phyloP scores from a whole-genome alignment of 257 asterid genomes.

The Ilex aquifolium region DNA sequence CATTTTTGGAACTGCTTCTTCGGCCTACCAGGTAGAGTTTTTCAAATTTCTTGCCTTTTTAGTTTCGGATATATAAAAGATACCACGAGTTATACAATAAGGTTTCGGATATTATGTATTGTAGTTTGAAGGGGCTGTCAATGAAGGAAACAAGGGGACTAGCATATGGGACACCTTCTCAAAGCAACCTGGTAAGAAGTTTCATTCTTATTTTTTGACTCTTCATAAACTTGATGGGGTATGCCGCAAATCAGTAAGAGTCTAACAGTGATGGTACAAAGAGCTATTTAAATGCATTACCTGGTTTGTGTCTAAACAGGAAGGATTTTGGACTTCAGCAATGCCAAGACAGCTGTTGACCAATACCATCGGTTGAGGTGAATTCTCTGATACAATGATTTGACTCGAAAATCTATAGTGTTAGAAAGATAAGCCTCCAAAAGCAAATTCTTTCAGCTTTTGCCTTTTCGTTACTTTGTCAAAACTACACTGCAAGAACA shows the following conservation, averaged over 20 bases:
- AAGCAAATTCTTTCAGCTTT: too few species aligned
- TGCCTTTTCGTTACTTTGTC: too few species aligned
- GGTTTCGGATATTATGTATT: neutral
- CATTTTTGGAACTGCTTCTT: slow-evolving; percentile 85
- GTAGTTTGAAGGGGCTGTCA: slow-evolving; percentile 84
- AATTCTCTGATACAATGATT: neutral
- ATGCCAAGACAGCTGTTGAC: slow-evolving; percentile 75
- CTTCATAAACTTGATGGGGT: too few species aligned
- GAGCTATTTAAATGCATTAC: too few species aligned
- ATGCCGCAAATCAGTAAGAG: too few species aligned
- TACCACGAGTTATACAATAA: too few species aligned
- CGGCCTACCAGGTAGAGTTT: slow-evolving; percentile 68
- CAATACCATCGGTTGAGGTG: slow-evolving; percentile 81
- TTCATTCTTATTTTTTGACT: neutral
- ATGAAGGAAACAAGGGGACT: slow-evolving; percentile 76
- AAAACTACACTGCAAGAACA: too few species aligned
- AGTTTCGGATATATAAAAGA: neutral
- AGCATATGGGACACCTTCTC: slow-evolving; percentile 85
- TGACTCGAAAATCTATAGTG: too few species aligned
- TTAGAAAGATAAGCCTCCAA: too few species aligned
- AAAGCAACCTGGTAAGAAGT: slow-evolving; percentile 45
- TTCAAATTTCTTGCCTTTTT: neutral
- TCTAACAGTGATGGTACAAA: too few species aligned
- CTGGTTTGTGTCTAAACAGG: slow-evolving; percentile 21
- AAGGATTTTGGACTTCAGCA: slow-evolving; percentile 77